A percentile compares a stretch with the other conserved stretches of the same genome.
Conservation (phyloP, 371 early-diverging fungal species). For the Syncephalastrum sp. region DNA sequence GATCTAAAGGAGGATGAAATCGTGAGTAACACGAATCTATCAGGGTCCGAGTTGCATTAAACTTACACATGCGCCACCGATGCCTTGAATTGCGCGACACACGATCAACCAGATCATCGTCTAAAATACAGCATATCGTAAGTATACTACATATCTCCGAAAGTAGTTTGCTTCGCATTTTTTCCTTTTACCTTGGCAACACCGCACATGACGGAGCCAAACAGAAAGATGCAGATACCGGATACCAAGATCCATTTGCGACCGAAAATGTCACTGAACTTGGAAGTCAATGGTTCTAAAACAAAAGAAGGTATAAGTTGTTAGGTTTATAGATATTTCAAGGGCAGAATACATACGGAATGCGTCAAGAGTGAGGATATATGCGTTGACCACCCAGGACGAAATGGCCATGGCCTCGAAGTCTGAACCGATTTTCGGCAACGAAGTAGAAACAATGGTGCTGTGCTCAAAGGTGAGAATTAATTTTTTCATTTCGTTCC, state of each 20-base stretch:
- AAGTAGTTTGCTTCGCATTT: too few species aligned
- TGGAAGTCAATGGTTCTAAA: slow-evolving; percentile 49
- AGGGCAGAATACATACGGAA: slow-evolving; percentile 32
- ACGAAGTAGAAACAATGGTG: slow-evolving; percentile 3
- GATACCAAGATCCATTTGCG: slow-evolving; percentile 59
- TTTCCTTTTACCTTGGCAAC: slow-evolving; percentile 29
- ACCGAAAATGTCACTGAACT: slow-evolving; percentile 73
- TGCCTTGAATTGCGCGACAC: slow-evolving; percentile 57
- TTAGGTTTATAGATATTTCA: slow-evolving; percentile 37
- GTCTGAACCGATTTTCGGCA: slow-evolving; percentile 8
- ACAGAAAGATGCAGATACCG: slow-evolving; percentile 55
- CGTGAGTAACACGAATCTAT: too few species aligned
- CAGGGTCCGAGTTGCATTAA: too few species aligned
- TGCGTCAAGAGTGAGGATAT: slow-evolving; percentile 52
- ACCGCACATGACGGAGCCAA: slow-evolving; percentile 63
- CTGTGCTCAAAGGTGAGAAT: neutral
- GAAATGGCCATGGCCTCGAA: slow-evolving; percentile 2
- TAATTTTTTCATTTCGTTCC: too few species aligned
- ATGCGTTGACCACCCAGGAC: slow-evolving; percentile 27
- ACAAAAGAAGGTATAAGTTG: slow-evolving; percentile 36
- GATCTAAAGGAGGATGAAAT: neutral
- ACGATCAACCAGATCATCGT: slow-evolving; percentile 66
- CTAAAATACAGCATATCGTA: slow-evolving; percentile 1
- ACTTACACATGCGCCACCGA: slow-evolving; percentile 60
- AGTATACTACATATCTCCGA: too few species aligned